Conservation (phyloP, 768 basidiomycete species). For the Suillus variegatus region DNA sequence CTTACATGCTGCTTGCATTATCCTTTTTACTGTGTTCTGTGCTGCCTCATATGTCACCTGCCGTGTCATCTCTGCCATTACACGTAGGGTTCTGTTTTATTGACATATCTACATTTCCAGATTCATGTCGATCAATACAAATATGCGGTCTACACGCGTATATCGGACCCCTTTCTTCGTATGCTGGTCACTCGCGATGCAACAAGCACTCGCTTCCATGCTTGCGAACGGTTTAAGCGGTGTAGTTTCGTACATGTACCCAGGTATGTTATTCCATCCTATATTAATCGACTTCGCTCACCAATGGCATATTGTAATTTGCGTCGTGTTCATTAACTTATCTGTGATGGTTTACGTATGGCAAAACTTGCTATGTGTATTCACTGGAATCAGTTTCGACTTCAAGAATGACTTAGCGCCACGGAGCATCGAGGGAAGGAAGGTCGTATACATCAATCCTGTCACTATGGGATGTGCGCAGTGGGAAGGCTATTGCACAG, state of each 20-base stretch:
- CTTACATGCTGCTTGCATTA: not conserved
- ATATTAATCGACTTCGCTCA: not conserved
- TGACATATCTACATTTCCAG: constrained; percentile 34
- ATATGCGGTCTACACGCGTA: constrained; percentile 56
- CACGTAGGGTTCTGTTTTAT: not conserved
- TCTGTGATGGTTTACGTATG: constrained; percentile 17
- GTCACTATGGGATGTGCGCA: constrained; percentile 63
- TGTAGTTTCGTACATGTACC: constrained; percentile 62
- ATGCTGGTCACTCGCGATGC: constrained; percentile 62
- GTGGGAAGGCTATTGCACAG: constrained; percentile 52
- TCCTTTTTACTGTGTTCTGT: not conserved
- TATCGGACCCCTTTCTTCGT: constrained; percentile 62
- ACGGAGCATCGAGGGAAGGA: constrained; percentile 47
- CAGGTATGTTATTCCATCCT: constrained; percentile 13
- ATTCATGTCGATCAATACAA: constrained; percentile 95
- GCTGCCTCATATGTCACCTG: not conserved
- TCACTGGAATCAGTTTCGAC: constrained; percentile 5
- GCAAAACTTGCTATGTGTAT: constrained; percentile 8
- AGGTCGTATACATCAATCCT: constrained; percentile 85
- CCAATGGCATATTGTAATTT: not conserved
- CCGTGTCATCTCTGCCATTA: not conserved
- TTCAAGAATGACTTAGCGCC: constrained; percentile 16
- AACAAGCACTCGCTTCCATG: constrained; percentile 80
- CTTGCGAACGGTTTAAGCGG: constrained; percentile 83
- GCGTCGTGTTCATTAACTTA: too few species aligned